Conservation (phyloP, 352 stramenopile genomes). For the Pythium dissotocum region DNA sequence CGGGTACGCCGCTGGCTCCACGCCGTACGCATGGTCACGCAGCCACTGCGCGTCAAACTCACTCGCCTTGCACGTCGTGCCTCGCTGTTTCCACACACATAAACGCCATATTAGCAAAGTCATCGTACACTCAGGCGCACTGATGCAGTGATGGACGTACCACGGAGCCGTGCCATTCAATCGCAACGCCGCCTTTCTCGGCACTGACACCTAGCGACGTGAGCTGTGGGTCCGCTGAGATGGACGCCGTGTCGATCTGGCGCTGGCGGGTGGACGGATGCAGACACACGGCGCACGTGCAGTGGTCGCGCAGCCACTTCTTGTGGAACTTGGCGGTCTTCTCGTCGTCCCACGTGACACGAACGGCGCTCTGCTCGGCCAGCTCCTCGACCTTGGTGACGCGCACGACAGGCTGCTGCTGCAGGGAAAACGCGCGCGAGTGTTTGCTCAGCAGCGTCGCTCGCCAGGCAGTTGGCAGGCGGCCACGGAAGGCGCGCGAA, state of each 20-base stretch:
- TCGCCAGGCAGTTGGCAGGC: not conserved
- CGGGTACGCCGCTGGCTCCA: conserved; percentile 46
- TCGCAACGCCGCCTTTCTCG: conserved; percentile 37
- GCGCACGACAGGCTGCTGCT: not conserved
- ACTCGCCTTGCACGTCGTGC: conserved; percentile 57
- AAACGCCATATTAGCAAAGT: not conserved
- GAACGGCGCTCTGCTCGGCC: conserved; percentile 47
- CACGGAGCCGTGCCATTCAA: conserved; percentile 61
- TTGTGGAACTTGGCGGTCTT: conserved; percentile 82
- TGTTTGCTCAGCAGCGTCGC: not conserved
- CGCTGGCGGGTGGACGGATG: conserved; percentile 77
- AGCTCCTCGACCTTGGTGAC: conserved; percentile 47
- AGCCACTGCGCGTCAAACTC: conserved; percentile 75
- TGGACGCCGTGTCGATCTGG: conserved; percentile 79
- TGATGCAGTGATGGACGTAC: too few species aligned
- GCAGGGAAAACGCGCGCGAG: not conserved
- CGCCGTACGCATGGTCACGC: conserved; percentile 67
- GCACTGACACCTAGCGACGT: conserved; percentile 36
- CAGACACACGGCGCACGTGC: conserved; percentile 59
- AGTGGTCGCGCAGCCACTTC: conserved; percentile 86
- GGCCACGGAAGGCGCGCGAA: not conserved
- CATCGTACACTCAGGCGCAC: too few species aligned
- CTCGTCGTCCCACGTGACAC: conserved; percentile 76
- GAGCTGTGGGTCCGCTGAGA: conserved; percentile 52
- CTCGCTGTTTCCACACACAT: conserved; percentile 31